Evolutionary conservation across 805 yeast species (phyloP), one percentile per base, ranked within the genome.

Genomic region (Candida sonorensis): DNA sequence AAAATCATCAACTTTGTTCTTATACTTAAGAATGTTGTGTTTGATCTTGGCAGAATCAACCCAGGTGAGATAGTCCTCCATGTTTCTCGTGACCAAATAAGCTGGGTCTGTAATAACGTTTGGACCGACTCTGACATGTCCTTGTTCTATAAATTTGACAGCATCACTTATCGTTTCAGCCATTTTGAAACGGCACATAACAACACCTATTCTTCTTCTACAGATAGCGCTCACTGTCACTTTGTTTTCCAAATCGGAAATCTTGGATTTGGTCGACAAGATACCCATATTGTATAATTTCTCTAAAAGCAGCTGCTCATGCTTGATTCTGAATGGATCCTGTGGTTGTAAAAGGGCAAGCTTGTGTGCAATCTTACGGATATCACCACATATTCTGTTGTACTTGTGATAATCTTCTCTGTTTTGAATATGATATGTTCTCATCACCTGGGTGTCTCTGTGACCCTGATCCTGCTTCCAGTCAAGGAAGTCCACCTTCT

Each of bases 1-100:
- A 47, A 66, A 75, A 53, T 75, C 81, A 53, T 75, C 81, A 40
- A 74, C 64, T 50, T 67, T 65, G 56, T 90, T 88, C 61, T 84
- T 81, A 66, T 82, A 92, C 62, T 82, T 82, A 61, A 88, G 76
- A 37, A 90, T 75, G 45, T 85, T 86, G 50, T 81, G 72, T 68
- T 83, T 88, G 59, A 94, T 88, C 79, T 92, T 94, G 45, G 94
- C 81, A 26, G 79, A 72, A 51, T 92, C 97, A n/a, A 84, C 92
- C 99, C 99, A 92, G 4, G 98, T 92, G 46, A 92, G 69, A 57
- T 86, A 92, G 57, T 92, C 99, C 55, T 92, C 99, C 82, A 92
- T 70, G 48, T 77, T 85, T 53, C 96, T 72, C 2, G 97, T 90
- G 5, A 92, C 92, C 48, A 94, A 66, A 55, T 80, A 90, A 0